Conservation (phyloP, 768 basidiomycete species). For the Infundibulicybe gibba region DNA sequence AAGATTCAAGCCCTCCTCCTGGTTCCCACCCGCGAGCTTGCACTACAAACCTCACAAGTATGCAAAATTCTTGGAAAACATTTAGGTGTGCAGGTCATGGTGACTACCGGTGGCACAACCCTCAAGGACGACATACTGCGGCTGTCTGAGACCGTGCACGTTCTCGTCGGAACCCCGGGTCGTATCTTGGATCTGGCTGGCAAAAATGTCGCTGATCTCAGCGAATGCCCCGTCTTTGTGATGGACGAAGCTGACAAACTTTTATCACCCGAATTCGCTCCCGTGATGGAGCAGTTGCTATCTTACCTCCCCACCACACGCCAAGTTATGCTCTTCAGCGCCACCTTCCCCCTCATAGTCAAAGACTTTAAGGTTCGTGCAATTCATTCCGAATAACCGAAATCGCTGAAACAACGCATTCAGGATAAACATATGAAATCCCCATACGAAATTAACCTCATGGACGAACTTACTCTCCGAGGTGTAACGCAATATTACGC, state of each 20-base stretch:
- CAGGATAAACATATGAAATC: slow-evolving; percentile 96
- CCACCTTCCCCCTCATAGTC: slow-evolving; percentile 98
- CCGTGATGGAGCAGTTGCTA: slow-evolving; percentile 96
- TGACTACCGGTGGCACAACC: slow-evolving; percentile 97
- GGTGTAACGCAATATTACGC: slow-evolving; percentile 99
- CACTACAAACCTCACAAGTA: slow-evolving; percentile 97
- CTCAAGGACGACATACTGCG: slow-evolving; percentile 98
- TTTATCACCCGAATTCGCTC: slow-evolving; percentile 94
- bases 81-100: slow-evolving; percentile 96
- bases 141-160: slow-evolving; percentile 85
- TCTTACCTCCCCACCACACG: slow-evolving; percentile 78
- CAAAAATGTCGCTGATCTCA: slow-evolving; percentile 91
- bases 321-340: slow-evolving; percentile 99
- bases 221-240: slow-evolving; percentile 92
- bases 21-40: slow-evolving; percentile 98
- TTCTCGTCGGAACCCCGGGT: slow-evolving; percentile 96
- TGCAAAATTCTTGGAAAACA: slow-evolving; percentile 97
- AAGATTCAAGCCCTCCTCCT: slow-evolving; percentile 97
- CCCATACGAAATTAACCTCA: slow-evolving; percentile 98
- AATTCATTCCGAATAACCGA: too few relatives aligned
- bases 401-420: not conserved
- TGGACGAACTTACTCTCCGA: slow-evolving; percentile 98
- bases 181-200: slow-evolving; percentile 93
- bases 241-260: slow-evolving; percentile 99
- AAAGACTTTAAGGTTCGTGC: slow-evolving; percentile 91